phyloP scores from a whole-genome alignment of 192 early-diverging fungal genomes.

The Coemansia sp. region DNA sequence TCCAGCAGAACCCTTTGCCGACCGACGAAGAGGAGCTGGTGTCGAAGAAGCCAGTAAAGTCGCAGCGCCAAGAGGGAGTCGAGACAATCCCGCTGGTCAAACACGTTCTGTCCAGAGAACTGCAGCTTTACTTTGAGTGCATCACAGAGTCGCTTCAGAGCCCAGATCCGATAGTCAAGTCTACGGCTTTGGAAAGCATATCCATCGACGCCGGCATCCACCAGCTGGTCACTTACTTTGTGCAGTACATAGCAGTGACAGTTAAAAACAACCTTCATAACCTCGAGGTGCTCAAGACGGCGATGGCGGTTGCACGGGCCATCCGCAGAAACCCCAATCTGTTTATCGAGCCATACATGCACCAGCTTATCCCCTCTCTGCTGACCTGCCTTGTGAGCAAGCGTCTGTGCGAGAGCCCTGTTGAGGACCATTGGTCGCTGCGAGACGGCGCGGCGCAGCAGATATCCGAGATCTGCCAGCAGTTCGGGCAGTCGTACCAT shows the following conservation, averaged over 20 bases:
- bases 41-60: constrained; percentile 18
- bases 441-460: constrained; percentile 75
- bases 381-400: constrained; percentile 91
- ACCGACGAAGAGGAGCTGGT: constrained; percentile 23
- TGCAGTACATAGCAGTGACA: constrained; percentile 86
- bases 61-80: constrained; percentile 34
- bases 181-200: constrained; percentile 78
- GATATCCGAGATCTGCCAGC: constrained; percentile 66
- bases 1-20: constrained; percentile 91
- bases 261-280: constrained; percentile 77
- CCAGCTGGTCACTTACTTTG: constrained; percentile 92
- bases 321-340: constrained; percentile 84
- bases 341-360: constrained; percentile 92
- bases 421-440: constrained; percentile 77
- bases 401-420: constrained; percentile 63
- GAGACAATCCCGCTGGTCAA: constrained; percentile 76
- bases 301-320: constrained; percentile 77
- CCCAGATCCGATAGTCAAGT: constrained; percentile 62
- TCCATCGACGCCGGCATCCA: constrained; percentile 89
- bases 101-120: constrained; percentile 85
- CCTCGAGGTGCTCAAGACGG: constrained; percentile 63
- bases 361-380: constrained; percentile 92
- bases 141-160: constrained; percentile 78
- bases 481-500: constrained; percentile 78
- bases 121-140: constrained; percentile 92